Percentiles rank a stretch among this genome's conserved stretches.
Evolutionary conservation across 2,329 filamentous ascomycete genomes (phyloP).

Genomic region (Xylariaceae sp.): DNA sequence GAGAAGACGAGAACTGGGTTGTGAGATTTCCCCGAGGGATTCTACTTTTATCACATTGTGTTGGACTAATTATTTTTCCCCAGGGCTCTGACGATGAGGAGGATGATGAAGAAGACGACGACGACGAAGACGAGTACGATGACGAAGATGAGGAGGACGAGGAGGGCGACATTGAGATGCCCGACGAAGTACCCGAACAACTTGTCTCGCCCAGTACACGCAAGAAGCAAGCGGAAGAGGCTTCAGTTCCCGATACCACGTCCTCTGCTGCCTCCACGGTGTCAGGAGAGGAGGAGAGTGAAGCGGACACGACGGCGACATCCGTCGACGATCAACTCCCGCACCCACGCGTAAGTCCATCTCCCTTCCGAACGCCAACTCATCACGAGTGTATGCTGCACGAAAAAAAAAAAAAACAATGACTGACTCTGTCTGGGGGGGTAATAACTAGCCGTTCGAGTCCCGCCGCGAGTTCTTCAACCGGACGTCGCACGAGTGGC

Average conservation of each 20-base stretch:
- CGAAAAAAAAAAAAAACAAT: neutral
- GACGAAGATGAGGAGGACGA: slow-evolving; percentile 52
- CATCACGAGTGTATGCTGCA: neutral
- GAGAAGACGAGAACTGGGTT: slow-evolving; percentile 77
- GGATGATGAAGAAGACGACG: slow-evolving; percentile 31
- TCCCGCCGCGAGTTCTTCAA: slow-evolving; percentile 85
- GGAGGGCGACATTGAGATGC: slow-evolving; percentile 49
- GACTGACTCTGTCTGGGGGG: no score
- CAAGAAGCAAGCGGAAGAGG: slow-evolving; percentile 41
- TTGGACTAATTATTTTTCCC: neutral
- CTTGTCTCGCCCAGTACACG: slow-evolving; percentile 48
- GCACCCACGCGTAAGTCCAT: slow-evolving; percentile 48
- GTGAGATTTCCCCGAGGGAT: slow-evolving; percentile 37
- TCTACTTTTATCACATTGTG: no score
- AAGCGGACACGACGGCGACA: slow-evolving; percentile 36
- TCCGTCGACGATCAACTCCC: slow-evolving; percentile 68
- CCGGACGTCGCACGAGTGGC: slow-evolving; percentile 83
- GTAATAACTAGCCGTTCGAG: slow-evolving; percentile 67
- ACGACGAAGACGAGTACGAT: slow-evolving; percentile 41
- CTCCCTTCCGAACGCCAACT: neutral
- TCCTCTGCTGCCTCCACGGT: slow-evolving; percentile 22
- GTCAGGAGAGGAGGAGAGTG: slow-evolving; percentile 39
- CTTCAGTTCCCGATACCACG: slow-evolving; percentile 31
- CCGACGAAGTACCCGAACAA: slow-evolving; percentile 36
- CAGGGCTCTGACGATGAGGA: slow-evolving; percentile 47